Percentiles rank a stretch among this genome's conserved stretches.
phyloP scores from a whole-genome alignment of 192 early-diverging fungal species.

The Rhizoclosmatium sp. region DNA sequence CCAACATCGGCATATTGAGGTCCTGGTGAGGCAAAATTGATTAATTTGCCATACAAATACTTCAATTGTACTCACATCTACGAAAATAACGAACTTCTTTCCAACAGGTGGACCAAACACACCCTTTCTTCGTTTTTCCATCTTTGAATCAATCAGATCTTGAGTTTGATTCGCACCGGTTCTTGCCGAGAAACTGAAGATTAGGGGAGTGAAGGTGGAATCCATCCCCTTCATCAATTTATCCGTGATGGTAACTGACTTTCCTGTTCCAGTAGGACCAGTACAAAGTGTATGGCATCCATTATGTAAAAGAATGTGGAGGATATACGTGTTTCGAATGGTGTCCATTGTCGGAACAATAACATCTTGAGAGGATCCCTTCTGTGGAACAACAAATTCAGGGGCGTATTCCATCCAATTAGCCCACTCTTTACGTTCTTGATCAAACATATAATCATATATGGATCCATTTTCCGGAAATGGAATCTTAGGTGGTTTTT shows the following conservation, averaged over 20 bases:
- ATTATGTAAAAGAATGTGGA: conserved; percentile 60
- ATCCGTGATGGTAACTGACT: conserved; percentile 67
- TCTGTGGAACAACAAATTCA: conserved; percentile 53
- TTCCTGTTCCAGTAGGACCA: conserved; percentile 69
- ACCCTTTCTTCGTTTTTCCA: conserved; percentile 70
- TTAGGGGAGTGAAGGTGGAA: conserved; percentile 52
- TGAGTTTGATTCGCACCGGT: conserved; percentile 70
- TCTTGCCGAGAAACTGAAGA: conserved; percentile 68
- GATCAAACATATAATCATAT: conserved; percentile 63
- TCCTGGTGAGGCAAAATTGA: conserved; percentile 22
- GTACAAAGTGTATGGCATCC: conserved; percentile 62
- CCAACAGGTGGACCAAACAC: conserved; percentile 71
- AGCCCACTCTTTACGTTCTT: conserved; percentile 53
- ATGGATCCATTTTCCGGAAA: conserved; percentile 57
- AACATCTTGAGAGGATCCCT: conserved; percentile 48
- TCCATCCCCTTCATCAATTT: conserved; percentile 65
- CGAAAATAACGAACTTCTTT: conserved; percentile 63
- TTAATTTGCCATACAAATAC: too few relatives aligned
- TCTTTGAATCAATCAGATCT: conserved; percentile 69
- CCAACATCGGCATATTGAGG: conserved; percentile 68
- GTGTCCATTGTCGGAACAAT: conserved; percentile 72
- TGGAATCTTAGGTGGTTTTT: conserved; percentile 19
- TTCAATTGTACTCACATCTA: conserved; percentile 46
- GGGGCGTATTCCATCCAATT: conserved; percentile 62
- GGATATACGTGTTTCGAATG: conserved; percentile 63